Conservation (phyloP, 257 asterid species). For the Sherardia arvensis region DNA sequence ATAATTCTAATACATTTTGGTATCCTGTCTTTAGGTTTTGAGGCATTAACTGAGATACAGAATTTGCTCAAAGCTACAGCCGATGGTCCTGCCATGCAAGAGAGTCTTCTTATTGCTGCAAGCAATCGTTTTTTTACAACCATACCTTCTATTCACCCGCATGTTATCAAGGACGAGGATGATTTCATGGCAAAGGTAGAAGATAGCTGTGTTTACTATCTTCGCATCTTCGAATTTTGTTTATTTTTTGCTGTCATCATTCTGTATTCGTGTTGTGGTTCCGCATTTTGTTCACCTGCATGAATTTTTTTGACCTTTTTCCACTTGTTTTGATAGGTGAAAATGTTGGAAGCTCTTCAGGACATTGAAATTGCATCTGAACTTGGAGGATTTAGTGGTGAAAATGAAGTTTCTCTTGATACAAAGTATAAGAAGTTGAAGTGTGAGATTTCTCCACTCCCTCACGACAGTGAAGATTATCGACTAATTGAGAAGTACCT, state of each 20-base stretch:
- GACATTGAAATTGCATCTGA: conserved; percentile 96
- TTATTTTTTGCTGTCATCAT: neutral
- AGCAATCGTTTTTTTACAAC: conserved; percentile 93
- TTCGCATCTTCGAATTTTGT: neutral
- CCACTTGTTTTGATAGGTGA: conserved; percentile 46
- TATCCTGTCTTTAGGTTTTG: conserved; percentile 52
- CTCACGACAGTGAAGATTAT: conserved; percentile 76
- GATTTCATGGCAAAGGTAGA: conserved; percentile 78
- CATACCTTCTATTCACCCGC: conserved; percentile 93
- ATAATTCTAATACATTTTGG: conserved; percentile 7
- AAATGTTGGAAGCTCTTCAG: conserved; percentile 99
- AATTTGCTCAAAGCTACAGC: conserved; percentile 39
- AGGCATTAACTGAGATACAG: conserved; percentile 93
- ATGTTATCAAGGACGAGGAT: conserved; percentile 72
- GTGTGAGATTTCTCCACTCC: conserved; percentile 70
- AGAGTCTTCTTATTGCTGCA: conserved; percentile 74
- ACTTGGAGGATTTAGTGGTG: conserved; percentile 74
- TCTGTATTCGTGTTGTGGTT: neutral
- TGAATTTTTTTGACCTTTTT: neutral
- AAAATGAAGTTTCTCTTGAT: conserved; percentile 58
- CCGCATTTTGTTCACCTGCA: neutral
- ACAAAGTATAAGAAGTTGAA: conserved; percentile 69
- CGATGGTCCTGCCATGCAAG: conserved; percentile 43
- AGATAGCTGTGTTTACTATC: conserved; percentile 1
- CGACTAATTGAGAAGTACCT: conserved; percentile 75